Percentiles rank a stretch among this genome's conserved stretches.
phyloP scores from a whole-genome alignment of 2,329 filamentous ascomycete genomes.

The Hyphodiscus sp. region DNA sequence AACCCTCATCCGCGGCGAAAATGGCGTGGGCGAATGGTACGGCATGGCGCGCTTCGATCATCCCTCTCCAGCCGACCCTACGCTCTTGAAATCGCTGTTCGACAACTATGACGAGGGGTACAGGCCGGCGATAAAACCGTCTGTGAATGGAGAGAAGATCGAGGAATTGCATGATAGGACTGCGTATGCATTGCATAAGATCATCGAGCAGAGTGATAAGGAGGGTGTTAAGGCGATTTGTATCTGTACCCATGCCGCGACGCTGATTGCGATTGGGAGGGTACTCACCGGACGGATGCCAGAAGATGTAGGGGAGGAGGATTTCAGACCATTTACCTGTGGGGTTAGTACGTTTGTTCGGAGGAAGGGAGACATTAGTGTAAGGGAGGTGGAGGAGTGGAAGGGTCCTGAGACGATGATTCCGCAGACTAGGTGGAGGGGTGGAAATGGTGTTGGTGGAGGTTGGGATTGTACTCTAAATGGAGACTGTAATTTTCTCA shows the following conservation, averaged over 20 bases:
- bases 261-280: slow-evolving; percentile 79
- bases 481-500: slow-evolving; percentile 79
- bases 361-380: slow-evolving; percentile 36
- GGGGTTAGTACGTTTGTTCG: slow-evolving; percentile 62
- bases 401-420: slow-evolving; percentile 31
- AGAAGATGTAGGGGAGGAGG: slow-evolving; percentile 61
- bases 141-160: slow-evolving; percentile 70
- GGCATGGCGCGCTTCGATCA: slow-evolving; percentile 81
- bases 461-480: slow-evolving; percentile 77
- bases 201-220: slow-evolving; percentile 69
- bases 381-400: slow-evolving; percentile 32
- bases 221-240: slow-evolving; percentile 64
- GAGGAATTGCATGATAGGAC: slow-evolving; percentile 73
- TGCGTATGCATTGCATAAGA: slow-evolving; percentile 59
- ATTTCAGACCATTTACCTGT: slow-evolving; percentile 82
- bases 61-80: slow-evolving; percentile 63
- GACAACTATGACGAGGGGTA: slow-evolving; percentile 53
- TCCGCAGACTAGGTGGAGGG: slow-evolving; percentile 46
- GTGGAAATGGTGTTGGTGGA: slow-evolving; percentile 58
- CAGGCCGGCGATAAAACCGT: slow-evolving; percentile 59
- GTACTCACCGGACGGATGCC: slow-evolving; percentile 75
- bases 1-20: slow-evolving; percentile 44
- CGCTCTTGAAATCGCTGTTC: slow-evolving; percentile 61
- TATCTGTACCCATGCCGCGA: slow-evolving; percentile 84
- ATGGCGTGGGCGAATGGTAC: slow-evolving; percentile 78